Evolutionary conservation across 345 rosid species (phyloP).

Genomic region (Diplotaxis tenuifolia): DNA sequence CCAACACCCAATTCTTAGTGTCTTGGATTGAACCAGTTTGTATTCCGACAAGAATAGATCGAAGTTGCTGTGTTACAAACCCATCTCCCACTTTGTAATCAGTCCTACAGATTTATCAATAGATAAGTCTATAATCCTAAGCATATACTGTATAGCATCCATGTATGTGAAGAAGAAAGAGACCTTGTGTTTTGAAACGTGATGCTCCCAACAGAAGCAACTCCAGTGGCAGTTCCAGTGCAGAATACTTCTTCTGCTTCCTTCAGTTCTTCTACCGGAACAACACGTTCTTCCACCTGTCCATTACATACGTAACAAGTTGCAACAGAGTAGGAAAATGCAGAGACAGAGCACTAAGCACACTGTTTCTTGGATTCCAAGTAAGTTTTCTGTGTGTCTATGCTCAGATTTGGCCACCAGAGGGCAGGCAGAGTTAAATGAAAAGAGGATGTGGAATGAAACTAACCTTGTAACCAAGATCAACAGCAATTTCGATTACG

Average conservation of each 20-base stretch:
- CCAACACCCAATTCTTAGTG: constrained; percentile 51
- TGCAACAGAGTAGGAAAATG: too few species aligned
- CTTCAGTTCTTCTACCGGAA: constrained; percentile 54
- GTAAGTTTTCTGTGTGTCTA: neutral
- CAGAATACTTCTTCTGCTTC: constrained; percentile 77
- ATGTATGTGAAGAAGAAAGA: neutral
- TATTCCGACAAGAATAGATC: constrained; percentile 42
- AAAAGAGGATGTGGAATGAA: neutral
- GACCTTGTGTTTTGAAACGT: constrained; percentile 56
- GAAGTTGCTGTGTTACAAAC: constrained; percentile 36
- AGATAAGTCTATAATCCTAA: neutral
- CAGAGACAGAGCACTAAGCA: neutral
- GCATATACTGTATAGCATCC: neutral
- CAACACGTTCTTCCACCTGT: constrained; percentile 64
- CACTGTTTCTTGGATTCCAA: neutral
- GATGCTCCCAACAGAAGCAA: constrained; percentile 63
- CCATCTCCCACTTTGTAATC: constrained; percentile 43
- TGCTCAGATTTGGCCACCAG: neutral
- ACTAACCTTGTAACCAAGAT: constrained; percentile 65
- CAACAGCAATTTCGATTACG: constrained; percentile 64
- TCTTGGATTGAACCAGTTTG: constrained; percentile 55
- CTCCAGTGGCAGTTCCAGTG: constrained; percentile 78
- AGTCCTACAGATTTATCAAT: constrained; percentile 38
- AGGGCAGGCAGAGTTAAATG: neutral
- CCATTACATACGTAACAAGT: neutral